These are phyloP conservation scores for Botrytis hyacinthi DNA, from an alignment of 2,329 filamentous ascomycete species.

Conservation along the genomic window DNA sequence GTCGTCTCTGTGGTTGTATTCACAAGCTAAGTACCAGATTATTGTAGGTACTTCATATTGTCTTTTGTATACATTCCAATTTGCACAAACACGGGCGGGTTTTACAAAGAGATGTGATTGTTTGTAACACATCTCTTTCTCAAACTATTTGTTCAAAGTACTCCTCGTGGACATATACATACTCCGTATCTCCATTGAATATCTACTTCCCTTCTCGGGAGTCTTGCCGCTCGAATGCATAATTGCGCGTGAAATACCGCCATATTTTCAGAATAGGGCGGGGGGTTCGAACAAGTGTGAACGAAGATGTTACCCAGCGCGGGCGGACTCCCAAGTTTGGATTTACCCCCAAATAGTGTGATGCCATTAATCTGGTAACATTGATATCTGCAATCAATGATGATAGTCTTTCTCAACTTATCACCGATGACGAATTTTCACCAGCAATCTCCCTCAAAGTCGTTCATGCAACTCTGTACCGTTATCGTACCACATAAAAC, in stretches of 20 bases:
- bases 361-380: neutral
- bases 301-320: neutral
- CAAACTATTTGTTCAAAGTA: neutral
- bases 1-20: neutral
- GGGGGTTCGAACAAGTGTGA: neutral
- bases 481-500: constrained; percentile 5
- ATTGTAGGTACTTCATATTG: neutral
- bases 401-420: neutral
- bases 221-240: neutral
- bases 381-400: neutral
- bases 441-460: neutral
- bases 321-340: neutral
- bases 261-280: neutral
- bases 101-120: neutral
- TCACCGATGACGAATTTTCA: neutral
- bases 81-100: neutral
- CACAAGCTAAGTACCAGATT: neutral
- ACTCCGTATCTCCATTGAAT: constrained; percentile 11
- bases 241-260: neutral
- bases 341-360: neutral
- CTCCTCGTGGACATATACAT: neutral
- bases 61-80: neutral
- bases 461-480: constrained; percentile 1
- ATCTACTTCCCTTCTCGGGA: neutral
- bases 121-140: neutral